Evolutionary conservation across 768 basidiomycete genomes (phyloP).

Genomic region (Pholiota microspora): DNA sequence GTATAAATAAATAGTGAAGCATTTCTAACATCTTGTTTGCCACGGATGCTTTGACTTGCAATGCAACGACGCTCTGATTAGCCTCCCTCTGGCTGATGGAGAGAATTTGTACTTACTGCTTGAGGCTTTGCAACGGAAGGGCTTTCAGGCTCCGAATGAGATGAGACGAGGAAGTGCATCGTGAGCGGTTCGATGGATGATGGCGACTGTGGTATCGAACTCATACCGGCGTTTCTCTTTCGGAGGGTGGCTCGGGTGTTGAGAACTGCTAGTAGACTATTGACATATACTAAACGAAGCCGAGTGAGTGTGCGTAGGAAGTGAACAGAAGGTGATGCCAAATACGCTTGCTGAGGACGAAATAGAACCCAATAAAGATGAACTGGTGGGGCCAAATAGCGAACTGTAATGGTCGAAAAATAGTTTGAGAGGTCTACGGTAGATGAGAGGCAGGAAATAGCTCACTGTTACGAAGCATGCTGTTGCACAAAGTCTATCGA

Average conservation of each 20-base stretch:
- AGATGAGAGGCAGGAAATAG: neutral
- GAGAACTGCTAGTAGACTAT: slow-evolving; percentile 32
- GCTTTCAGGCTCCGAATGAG: neutral
- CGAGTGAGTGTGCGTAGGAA: neutral
- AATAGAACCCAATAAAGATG: slow-evolving; percentile 26
- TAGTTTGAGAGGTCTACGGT: neutral
- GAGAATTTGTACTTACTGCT: slow-evolving; percentile 14
- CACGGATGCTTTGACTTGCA: neutral
- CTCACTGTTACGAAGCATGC: slow-evolving; percentile 26
- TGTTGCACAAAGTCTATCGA: slow-evolving; percentile 20
- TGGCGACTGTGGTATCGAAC: slow-evolving; percentile 22
- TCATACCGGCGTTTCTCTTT: slow-evolving; percentile 20
- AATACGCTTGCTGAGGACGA: slow-evolving; percentile 23
- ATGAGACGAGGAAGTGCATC: slow-evolving; percentile 9
- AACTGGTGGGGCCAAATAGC: slow-evolving; percentile 26
- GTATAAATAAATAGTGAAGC: neutral
- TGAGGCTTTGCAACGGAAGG: slow-evolving; percentile 9
- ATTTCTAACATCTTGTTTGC: neutral
- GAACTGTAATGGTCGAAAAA: slow-evolving; percentile 9
- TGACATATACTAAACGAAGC: slow-evolving; percentile 11
- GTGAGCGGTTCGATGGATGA: slow-evolving; percentile 19
- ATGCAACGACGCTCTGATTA: neutral
- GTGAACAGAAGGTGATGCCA: neutral
- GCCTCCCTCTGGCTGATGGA: too few species aligned
- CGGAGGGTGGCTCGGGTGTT: slow-evolving; percentile 26